Evolutionary conservation across 176 grass and related monocot genomes (phyloP), one percentile per base, ranked within the genome.

Genomic region (Areca catechu): DNA sequence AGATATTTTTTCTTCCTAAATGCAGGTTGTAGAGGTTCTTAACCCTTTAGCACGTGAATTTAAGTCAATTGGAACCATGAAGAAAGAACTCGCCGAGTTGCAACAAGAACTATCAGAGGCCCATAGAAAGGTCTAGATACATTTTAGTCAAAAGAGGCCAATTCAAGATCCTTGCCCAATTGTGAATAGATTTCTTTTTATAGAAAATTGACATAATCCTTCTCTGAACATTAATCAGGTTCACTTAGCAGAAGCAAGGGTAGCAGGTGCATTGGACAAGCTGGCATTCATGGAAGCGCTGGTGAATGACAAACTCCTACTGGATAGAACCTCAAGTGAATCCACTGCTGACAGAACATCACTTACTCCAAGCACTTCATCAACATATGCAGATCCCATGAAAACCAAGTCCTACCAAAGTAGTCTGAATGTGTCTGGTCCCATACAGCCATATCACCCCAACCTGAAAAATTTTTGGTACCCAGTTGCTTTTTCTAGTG

Each of bases 401-500:
- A 63, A 73, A 62, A 47, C 27, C 49, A 89, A 83, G 76, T 48
- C 52, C 0, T 68, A 19, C 9, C 73, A 60, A 19, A 63, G 81
- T 47, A 53, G 50, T 19, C 65, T 98, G 48, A 80, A 98, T 19
- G 79, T 98, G 4, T 92, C 93, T 50, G 87, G 87, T 28, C 84
- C 93, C 5, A 84, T 92, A 12, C 84, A 98, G 66, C 67, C 81
- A 10, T 98, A 88, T 71, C 78, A 83, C 30, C 73, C 84, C 3
- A 78, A 64, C 57, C 65, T 98, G 66, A 92, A 83, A 63, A 98
- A 98, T 76, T 98, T 92, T 55, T 98, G 93, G 93, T 98, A 98
- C 73, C 93, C 93, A 14, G 72, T 98, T 70, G 87, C 87, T 63
- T 98, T 98, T 54, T 85, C 93, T 48, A 85, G 48, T 63, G 93